Conservation (phyloP, 164 flowering plant genomes). For the Umbellularia californica region DNA sequence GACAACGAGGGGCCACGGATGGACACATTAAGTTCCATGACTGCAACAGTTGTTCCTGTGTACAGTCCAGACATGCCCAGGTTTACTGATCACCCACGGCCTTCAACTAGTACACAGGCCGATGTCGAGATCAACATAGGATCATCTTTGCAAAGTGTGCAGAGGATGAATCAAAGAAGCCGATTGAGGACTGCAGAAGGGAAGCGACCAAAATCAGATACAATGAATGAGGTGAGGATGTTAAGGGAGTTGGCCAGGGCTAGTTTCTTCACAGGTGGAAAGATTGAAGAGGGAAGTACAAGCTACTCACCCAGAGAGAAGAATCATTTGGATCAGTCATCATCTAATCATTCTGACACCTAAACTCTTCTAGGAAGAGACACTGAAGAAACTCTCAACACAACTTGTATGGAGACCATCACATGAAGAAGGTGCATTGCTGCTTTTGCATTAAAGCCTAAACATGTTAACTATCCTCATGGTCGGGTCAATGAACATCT, state of each 20-base stretch:
- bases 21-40: slow-evolving; percentile 33
- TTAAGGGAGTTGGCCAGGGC: slow-evolving; percentile 50
- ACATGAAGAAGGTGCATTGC: background rate
- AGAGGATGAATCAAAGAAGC: background rate
- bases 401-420: background rate
- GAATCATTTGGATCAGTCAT: slow-evolving; percentile 4
- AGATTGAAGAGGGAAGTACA: slow-evolving; percentile 27
- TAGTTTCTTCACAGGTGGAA: slow-evolving; percentile 39
- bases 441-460: too few relatives aligned
- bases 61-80: slow-evolving; percentile 42
- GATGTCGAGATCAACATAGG: slow-evolving; percentile 1
- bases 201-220: slow-evolving; percentile 25
- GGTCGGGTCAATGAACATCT: too few relatives aligned
- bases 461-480: too few relatives aligned
- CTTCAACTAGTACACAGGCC: background rate
- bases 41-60: slow-evolving; percentile 51
- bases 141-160: background rate
- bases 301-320: slow-evolving; percentile 23
- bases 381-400: background rate
- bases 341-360: slow-evolving; percentile 14
- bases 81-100: slow-evolving; percentile 7
- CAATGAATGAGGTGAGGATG: slow-evolving; percentile 38
- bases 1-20: slow-evolving; percentile 7
- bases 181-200: slow-evolving; percentile 21
- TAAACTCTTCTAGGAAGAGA: slow-evolving; percentile 13